Conservation (phyloP, 257 asterid genomes). For the Voacanga thouarsii region DNA sequence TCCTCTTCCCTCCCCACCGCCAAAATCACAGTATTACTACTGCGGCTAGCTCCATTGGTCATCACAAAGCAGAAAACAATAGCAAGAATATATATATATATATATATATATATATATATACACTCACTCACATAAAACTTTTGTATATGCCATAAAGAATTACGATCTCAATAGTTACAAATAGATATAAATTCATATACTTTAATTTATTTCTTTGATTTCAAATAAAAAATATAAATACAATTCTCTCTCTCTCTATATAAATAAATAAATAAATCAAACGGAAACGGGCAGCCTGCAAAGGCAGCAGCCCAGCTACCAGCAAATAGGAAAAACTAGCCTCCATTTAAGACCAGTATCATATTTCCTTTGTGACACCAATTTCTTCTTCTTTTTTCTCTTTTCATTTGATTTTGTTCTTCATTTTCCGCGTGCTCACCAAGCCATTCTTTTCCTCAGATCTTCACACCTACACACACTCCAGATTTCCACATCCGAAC, state of each 20-base stretch:
- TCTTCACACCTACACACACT: not conserved
- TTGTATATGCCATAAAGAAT: too few relatives aligned
- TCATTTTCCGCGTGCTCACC: conserved; percentile 14
- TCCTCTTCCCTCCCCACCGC: not conserved
- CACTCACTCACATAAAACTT: too few relatives aligned
- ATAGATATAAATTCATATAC: too few relatives aligned
- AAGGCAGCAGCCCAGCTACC: not conserved
- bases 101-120: too few relatives aligned
- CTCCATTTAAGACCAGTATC: not conserved
- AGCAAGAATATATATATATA: not conserved
- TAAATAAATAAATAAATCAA: not conserved
- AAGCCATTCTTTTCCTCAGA: conserved; percentile 14
- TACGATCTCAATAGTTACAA: too few relatives aligned
- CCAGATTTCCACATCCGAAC: not conserved
- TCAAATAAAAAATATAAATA: too few relatives aligned
- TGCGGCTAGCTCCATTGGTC: not conserved
- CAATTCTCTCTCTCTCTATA: too few relatives aligned
- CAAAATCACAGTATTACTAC: not conserved
- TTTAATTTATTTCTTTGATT: too few relatives aligned
- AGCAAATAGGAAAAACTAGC: not conserved
- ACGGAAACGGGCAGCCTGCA: not conserved
- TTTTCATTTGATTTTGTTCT: not conserved
- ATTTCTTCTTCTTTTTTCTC: not conserved
- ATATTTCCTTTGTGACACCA: not conserved
- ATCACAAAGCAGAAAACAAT: not conserved